Evolutionary conservation across 495 filamentous ascomycete species (phyloP).

Genomic region (Emericellopsis terricola): DNA sequence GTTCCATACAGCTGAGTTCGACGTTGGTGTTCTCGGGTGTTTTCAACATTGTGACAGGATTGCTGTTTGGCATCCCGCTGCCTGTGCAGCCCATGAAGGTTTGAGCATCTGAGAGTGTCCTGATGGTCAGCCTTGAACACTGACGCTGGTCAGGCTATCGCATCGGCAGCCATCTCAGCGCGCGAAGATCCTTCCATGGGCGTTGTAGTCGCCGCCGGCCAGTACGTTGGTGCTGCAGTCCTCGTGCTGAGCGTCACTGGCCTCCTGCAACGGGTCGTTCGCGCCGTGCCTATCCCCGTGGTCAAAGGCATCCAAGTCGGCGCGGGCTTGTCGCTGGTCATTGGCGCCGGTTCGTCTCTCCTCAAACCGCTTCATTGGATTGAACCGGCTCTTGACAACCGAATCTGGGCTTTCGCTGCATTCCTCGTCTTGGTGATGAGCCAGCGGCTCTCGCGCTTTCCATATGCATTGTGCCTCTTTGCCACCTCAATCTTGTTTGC

Average conservation of each 20-base stretch:
- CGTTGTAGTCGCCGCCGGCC: conserved; percentile 59
- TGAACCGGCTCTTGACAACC: conserved; percentile 49
- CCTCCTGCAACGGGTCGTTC: conserved; percentile 46
- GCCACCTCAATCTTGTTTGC: conserved; percentile 42
- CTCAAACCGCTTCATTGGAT: conserved; percentile 39
- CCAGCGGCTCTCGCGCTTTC: conserved; percentile 38
- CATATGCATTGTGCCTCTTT: conserved; percentile 61
- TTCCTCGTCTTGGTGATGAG: conserved; percentile 52
- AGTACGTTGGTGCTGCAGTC: conserved; percentile 54
- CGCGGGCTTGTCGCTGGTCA: conserved; percentile 61
- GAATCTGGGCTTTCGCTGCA: conserved; percentile 48
- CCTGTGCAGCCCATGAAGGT: conserved; percentile 77
- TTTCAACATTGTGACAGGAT: conserved; percentile 68
- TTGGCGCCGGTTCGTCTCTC: conserved; percentile 50
- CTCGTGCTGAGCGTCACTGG: conserved; percentile 62
- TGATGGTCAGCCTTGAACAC: too few species aligned
- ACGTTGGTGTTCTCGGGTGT: conserved; percentile 78
- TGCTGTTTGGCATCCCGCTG: conserved; percentile 67
- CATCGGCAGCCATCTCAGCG: conserved; percentile 61
- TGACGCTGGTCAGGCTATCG: conserved; percentile 49
- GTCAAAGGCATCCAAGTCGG: conserved; percentile 91
- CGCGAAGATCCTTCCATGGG: conserved; percentile 46
- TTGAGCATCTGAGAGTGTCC: conserved; percentile 1
- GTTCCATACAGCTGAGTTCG: conserved; percentile 59
- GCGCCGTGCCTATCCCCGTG: conserved; percentile 63